Percentiles rank a stretch among this genome's conserved stretches.
These are phyloP conservation scores for Beauveria australis DNA, from an alignment of 2,329 filamentous ascomycete genomes.

Conservation along the genomic window DNA sequence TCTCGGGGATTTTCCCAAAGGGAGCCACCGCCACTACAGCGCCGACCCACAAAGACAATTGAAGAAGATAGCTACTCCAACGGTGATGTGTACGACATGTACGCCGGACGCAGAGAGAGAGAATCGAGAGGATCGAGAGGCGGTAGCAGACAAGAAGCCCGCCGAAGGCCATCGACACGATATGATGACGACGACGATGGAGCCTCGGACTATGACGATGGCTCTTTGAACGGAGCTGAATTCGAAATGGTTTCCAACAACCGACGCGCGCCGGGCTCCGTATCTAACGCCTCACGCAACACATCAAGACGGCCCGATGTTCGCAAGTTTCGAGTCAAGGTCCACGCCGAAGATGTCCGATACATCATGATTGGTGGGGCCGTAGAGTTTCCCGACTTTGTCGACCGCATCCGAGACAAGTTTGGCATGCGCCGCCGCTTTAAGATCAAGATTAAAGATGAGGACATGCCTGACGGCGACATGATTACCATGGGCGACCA, in stretches of 20 bases:
- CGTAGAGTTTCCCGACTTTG: slow-evolving; percentile 69
- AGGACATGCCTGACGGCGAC: slow-evolving; percentile 67
- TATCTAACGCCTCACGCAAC: slow-evolving; percentile 42
- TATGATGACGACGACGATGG: slow-evolving; percentile 77
- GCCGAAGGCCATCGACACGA: slow-evolving; percentile 34
- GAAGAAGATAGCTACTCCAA: slow-evolving; percentile 53
- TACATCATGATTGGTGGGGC: slow-evolving; percentile 78
- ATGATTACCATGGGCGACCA: slow-evolving; percentile 98
- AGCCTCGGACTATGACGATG: slow-evolving; percentile 62
- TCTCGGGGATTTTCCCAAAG: slow-evolving; percentile 36
- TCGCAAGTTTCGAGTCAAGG: slow-evolving; percentile 80
- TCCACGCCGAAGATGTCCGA: slow-evolving; percentile 82
- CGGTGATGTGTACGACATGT: slow-evolving; percentile 64
- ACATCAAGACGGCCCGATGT: slow-evolving; percentile 57
- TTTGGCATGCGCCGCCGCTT: slow-evolving; percentile 71
- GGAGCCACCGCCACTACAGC: slow-evolving; percentile 22
- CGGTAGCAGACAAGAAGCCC: slow-evolving; percentile 24
- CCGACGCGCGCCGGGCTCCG: slow-evolving; percentile 35
- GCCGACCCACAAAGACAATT: slow-evolving; percentile 23
- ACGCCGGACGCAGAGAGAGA: slow-evolving; percentile 33
- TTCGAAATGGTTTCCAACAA: slow-evolving; percentile 68
- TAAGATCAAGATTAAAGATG: slow-evolving; percentile 83
- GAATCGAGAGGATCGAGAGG: slow-evolving; percentile 33
- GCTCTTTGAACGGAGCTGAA: slow-evolving; percentile 64
- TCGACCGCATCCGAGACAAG: slow-evolving; percentile 75